phyloP scores from a whole-genome alignment of 2,329 filamentous ascomycete species.

The Stachybotrys elegans region DNA sequence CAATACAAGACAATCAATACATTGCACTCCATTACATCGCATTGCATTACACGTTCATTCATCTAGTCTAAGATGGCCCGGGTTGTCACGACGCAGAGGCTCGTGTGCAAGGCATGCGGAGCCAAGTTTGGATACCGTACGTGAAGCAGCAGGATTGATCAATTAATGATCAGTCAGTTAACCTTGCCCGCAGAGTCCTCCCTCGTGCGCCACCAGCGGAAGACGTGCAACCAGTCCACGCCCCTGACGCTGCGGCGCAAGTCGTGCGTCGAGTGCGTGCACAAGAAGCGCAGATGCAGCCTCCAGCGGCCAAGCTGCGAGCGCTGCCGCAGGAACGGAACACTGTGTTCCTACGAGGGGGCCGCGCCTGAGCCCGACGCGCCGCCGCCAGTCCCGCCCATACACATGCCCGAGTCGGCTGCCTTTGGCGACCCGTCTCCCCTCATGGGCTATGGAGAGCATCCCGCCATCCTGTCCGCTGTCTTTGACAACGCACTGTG shows the following conservation, averaged over 20 bases:
- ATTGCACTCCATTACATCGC: too few species aligned
- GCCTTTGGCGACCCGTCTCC: too few species aligned
- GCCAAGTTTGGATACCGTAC: slow-evolving; percentile 1
- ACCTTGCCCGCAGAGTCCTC: not conserved
- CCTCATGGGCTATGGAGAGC: too few species aligned
- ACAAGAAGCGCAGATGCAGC: not conserved
- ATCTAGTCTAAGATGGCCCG: too few species aligned
- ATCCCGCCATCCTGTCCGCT: too few species aligned
- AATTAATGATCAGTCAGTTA: not conserved
- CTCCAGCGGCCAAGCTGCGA: not conserved
- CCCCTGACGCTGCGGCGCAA: not conserved
- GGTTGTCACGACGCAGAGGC: not conserved
- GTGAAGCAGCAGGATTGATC: not conserved
- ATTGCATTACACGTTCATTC: too few species aligned
- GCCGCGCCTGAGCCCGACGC: not conserved
- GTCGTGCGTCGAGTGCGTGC: not conserved
- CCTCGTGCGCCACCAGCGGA: not conserved
- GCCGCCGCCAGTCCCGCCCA: too few species aligned
- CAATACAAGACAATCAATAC: not conserved
- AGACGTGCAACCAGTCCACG: not conserved
- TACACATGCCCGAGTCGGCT: too few species aligned
- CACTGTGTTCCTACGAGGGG: not conserved
- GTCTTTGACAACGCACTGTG: not conserved
- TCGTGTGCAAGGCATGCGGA: not conserved
- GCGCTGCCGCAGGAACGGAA: not conserved